Percentiles rank a stretch among this genome's conserved stretches.
phyloP scores from a whole-genome alignment of 306 rosid species.

The Inga laurina region DNA sequence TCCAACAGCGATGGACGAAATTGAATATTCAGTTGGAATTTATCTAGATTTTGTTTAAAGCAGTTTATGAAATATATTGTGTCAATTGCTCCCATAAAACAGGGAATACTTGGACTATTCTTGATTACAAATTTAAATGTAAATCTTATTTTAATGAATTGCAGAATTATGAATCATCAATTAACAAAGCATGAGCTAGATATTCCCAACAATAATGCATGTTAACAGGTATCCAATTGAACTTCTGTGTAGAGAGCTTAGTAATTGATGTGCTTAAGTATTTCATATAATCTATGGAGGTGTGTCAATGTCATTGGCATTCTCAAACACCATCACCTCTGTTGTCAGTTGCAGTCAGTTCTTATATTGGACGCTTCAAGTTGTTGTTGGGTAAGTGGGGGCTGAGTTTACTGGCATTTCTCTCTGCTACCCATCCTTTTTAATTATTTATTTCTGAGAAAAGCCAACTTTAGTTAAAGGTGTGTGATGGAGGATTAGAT shows the following conservation, averaged over 20 bases:
- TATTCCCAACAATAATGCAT: background rate
- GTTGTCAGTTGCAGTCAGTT: background rate
- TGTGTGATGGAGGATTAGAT: too few relatives aligned
- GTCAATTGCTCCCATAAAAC: background rate
- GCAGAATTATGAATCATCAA: background rate
- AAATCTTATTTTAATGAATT: too few relatives aligned
- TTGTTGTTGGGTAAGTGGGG: background rate
- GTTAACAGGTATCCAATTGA: background rate
- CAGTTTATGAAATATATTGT: background rate
- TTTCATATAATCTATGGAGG: background rate
- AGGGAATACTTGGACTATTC: background rate
- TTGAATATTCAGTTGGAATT: conserved; percentile 23
- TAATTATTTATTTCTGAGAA: too few relatives aligned
- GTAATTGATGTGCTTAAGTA: background rate
- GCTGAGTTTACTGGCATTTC: background rate
- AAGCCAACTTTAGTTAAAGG: too few relatives aligned
- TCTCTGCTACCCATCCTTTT: background rate
- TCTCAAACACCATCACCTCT: background rate
- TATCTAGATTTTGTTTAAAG: conserved; percentile 13
- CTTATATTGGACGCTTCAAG: background rate
- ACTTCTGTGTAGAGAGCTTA: background rate
- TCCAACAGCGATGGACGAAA: conserved; percentile 37
- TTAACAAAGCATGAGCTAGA: background rate
- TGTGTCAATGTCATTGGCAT: background rate
- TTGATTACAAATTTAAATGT: background rate